These are phyloP conservation scores for Termitomyces sp. DNA, from an alignment of 768 basidiomycete genomes.

Conservation along the genomic window DNA sequence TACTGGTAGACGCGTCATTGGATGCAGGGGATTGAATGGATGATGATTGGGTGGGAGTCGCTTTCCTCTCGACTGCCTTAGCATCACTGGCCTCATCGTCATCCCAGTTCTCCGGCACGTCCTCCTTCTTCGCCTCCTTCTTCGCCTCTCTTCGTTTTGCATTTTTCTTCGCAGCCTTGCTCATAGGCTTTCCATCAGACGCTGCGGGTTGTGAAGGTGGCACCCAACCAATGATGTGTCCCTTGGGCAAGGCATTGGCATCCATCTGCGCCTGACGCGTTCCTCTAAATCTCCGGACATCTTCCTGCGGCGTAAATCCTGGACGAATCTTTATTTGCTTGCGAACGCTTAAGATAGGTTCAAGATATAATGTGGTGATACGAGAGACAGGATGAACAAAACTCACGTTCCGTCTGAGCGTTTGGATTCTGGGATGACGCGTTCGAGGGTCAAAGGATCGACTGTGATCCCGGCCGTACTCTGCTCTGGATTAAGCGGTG, in stretches of 20 bases:
- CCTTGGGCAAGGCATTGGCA: constrained; percentile 56
- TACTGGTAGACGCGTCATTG: constrained; percentile 11
- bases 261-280: constrained; percentile 74
- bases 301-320: constrained; percentile 93
- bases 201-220: constrained; percentile 47
- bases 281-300: constrained; percentile 81
- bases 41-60: neutral
- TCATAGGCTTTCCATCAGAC: constrained; percentile 40
- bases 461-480: constrained; percentile 75
- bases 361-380: constrained; percentile 11
- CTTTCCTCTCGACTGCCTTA: constrained; percentile 4
- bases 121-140: constrained; percentile 40
- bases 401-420: constrained; percentile 84
- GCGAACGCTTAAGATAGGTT: constrained; percentile 50
- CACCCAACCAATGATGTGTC: constrained; percentile 80
- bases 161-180: constrained; percentile 80
- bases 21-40: constrained; percentile 1
- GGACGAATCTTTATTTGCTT: constrained; percentile 89
- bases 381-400: constrained; percentile 5
- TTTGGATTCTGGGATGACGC: constrained; percentile 82
- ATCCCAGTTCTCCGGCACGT: constrained; percentile 79
- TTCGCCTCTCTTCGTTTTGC: constrained; percentile 76
- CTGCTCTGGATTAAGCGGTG: constrained; percentile 68
- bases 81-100: constrained; percentile 53
- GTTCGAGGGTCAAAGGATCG: constrained; percentile 81